phyloP scores from a whole-genome alignment of 306 rosid genomes.

The Abrus precatorius region DNA sequence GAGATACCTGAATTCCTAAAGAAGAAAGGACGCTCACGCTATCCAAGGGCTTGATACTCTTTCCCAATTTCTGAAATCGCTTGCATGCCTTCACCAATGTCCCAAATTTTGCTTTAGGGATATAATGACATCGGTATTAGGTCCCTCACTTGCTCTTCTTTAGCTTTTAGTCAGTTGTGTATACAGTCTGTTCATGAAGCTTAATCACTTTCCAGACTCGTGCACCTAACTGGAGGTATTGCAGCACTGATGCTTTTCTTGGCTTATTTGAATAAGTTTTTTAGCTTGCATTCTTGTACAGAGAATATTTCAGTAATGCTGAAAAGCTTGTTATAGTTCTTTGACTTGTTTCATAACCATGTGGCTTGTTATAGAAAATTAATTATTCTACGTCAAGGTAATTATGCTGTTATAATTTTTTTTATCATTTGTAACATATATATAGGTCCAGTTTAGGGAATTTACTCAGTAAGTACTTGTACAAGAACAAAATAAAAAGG shows the following conservation, averaged over 20 bases:
- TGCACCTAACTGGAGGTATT: slow-evolving; percentile 33
- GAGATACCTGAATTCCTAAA: slow-evolving; percentile 90
- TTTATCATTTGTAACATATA: slow-evolving; percentile 13
- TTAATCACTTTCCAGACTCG: slow-evolving; percentile 35
- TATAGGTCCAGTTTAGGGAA: too few species aligned
- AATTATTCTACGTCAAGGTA: background rate
- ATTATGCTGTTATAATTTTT: background rate
- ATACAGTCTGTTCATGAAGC: slow-evolving; percentile 44
- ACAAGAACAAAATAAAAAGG: too few species aligned
- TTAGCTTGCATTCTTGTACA: slow-evolving; percentile 45
- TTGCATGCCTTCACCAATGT: slow-evolving; percentile 41
- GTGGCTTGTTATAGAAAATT: background rate
- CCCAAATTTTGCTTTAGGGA: slow-evolving; percentile 46
- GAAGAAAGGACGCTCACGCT: slow-evolving; percentile 85
- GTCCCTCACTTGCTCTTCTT: slow-evolving; percentile 21
- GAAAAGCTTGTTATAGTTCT: slow-evolving; percentile 29
- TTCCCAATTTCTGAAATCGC: slow-evolving; percentile 1
- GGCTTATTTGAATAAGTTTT: slow-evolving; percentile 30
- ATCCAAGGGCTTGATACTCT: slow-evolving; percentile 68
- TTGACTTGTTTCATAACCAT: slow-evolving; percentile 1
- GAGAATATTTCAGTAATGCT: slow-evolving; percentile 32
- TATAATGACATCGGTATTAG: slow-evolving; percentile 51
- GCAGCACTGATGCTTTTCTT: slow-evolving; percentile 38
- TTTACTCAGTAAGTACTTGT: too few species aligned
- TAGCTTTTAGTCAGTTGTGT: slow-evolving; percentile 48